A percentile compares a stretch with the other conserved stretches of the same genome.
Evolutionary conservation across 2,329 filamentous ascomycete species (phyloP).

Genomic region (Sclerotinia borealis): DNA sequence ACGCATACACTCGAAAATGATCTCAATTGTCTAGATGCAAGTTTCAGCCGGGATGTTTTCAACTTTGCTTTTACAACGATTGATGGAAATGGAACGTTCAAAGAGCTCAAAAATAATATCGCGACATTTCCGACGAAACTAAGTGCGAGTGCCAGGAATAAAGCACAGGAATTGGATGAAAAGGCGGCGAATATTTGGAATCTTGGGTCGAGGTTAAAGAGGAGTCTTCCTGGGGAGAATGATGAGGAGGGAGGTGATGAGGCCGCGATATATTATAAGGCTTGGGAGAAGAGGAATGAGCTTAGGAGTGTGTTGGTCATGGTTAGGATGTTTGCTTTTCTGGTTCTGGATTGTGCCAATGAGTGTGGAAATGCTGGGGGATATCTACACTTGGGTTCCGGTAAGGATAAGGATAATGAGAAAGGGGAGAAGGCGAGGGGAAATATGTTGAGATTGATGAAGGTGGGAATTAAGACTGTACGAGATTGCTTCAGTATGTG

Average conservation of each 20-base stretch:
- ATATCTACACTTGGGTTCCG: neutral
- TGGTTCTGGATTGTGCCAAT: slow-evolving; percentile 57
- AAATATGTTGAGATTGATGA: slow-evolving; percentile 53
- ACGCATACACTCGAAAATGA: neutral
- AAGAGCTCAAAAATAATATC: slow-evolving; percentile 36
- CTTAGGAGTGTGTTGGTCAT: slow-evolving; percentile 26
- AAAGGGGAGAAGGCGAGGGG: slow-evolving; percentile 28
- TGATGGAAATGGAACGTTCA: neutral
- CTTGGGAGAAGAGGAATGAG: neutral
- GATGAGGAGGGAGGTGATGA: slow-evolving; percentile 16
- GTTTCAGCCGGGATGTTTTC: neutral
- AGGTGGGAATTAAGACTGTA: slow-evolving; percentile 60
- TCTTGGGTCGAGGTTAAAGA: slow-evolving; percentile 47
- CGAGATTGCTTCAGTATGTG: slow-evolving; percentile 54
- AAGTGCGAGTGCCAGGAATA: slow-evolving; percentile 20
- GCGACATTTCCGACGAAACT: slow-evolving; percentile 32
- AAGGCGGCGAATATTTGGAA: slow-evolving; percentile 62
- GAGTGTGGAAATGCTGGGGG: slow-evolving; percentile 3
- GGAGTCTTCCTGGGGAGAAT: slow-evolving; percentile 23
- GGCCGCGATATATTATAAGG: neutral
- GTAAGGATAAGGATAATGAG: slow-evolving; percentile 8
- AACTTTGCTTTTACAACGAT: neutral
- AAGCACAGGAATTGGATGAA: slow-evolving; percentile 45
- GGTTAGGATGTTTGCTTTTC: slow-evolving; percentile 54
- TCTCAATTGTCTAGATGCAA: neutral